Conservation (phyloP, 139 green algal species). For the Asterochloris sp. region DNA sequence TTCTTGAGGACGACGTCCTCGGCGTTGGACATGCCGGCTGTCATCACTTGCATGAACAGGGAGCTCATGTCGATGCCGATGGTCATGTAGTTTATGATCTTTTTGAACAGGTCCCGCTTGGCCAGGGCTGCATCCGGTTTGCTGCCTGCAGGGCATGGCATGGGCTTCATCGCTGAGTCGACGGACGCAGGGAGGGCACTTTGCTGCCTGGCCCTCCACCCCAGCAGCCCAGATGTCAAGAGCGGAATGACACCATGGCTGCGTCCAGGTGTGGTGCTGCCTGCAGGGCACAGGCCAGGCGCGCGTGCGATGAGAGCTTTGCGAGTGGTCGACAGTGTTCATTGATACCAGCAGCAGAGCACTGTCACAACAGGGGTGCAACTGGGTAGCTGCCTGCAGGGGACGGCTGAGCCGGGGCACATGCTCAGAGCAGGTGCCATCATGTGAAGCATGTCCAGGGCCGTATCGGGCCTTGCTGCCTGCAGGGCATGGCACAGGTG, state of each 20-base stretch:
- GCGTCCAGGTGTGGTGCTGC: not conserved
- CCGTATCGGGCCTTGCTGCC: conserved; percentile 16
- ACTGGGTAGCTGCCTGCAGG: too few relatives aligned
- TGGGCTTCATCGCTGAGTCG: too few relatives aligned
- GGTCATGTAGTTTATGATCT: conserved; percentile 92
- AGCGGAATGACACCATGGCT: too few relatives aligned
- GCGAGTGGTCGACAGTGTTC: too few relatives aligned
- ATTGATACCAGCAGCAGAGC: too few relatives aligned
- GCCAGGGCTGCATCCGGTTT: conserved; percentile 16
- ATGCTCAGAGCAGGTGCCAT: conserved; percentile 28
- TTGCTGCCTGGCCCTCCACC: not conserved
- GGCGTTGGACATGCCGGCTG: conserved; percentile 54
- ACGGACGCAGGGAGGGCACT: too few relatives aligned
- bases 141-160: conserved; percentile 2
- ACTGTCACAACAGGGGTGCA: too few relatives aligned
- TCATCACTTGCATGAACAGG: conserved; percentile 80
- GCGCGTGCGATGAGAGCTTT: too few relatives aligned
- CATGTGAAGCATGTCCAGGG: conserved; percentile 55
- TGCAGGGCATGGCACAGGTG: not conserved
- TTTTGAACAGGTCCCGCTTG: conserved; percentile 76
- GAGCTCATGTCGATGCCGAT: conserved; percentile 91
- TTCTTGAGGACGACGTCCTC: conserved; percentile 82
- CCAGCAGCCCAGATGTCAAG: too few relatives aligned
- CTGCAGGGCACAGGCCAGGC: not conserved
- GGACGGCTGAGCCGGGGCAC: too few relatives aligned